These are phyloP conservation scores for Myxozyma neotropica DNA, from an alignment of 805 yeast genomes.

Conservation along the genomic window DNA sequence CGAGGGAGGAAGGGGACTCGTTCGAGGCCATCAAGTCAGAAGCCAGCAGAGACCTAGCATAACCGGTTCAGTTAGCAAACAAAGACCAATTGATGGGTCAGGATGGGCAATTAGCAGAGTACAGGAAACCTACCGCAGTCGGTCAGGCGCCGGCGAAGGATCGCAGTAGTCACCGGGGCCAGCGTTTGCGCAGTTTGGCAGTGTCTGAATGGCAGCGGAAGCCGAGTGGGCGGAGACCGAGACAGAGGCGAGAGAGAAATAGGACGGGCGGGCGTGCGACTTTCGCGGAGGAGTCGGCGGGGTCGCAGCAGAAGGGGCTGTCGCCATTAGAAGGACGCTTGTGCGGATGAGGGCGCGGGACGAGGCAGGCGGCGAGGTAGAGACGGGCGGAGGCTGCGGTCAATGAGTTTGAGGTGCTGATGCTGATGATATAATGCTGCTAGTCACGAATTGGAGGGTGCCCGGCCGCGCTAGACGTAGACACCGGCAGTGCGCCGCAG, in stretches of 20 bases:
- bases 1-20: constrained; percentile 9
- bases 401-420: neutral
- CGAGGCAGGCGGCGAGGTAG: neutral
- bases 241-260: constrained; percentile 16
- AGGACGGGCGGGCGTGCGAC: constrained; percentile 21
- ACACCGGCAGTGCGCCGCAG: constrained; percentile 9
- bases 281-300: constrained; percentile 24
- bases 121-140: constrained; percentile 17
- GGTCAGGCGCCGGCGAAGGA: constrained; percentile 22
- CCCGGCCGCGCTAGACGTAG: constrained; percentile 13
- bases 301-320: constrained; percentile 20
- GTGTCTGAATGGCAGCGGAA: constrained; percentile 22
- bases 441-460: neutral
- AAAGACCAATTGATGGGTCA: too few relatives aligned
- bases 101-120: too few relatives aligned
- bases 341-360: neutral
- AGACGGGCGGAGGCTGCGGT: neutral
- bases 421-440: neutral
- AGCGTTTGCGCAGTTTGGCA: constrained; percentile 19
- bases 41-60: constrained; percentile 19
- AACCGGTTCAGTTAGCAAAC: too few relatives aligned
- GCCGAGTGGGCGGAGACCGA: constrained; percentile 23
- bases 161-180: constrained; percentile 22
- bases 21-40: constrained; percentile 17
- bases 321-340: too few relatives aligned